These are phyloP conservation scores for Alectoria sarmentosa DNA, from an alignment of 495 filamentous ascomycete genomes.

Conservation along the genomic window DNA sequence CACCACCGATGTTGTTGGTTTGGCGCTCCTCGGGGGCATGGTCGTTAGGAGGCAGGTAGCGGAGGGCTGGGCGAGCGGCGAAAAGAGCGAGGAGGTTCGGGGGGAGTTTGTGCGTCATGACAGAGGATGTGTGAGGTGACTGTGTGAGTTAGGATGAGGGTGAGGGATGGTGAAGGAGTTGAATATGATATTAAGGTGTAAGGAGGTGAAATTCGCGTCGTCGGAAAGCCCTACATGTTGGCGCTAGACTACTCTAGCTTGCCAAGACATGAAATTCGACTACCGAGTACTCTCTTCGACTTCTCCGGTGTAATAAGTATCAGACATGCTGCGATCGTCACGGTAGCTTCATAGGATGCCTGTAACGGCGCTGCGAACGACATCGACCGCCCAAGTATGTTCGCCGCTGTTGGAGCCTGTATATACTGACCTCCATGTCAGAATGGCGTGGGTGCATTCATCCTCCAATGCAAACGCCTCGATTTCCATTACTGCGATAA, in stretches of 20 bases:
- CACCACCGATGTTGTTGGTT: constrained; percentile 61
- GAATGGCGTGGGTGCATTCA: constrained; percentile 96
- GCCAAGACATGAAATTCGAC: background rate
- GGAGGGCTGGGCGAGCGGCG: constrained; percentile 82
- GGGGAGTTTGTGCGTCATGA: constrained; percentile 93
- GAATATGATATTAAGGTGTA: background rate
- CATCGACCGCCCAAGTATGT: constrained; percentile 56
- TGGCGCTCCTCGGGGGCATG: constrained; percentile 74
- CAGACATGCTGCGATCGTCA: background rate
- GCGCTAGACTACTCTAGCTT: constrained; percentile 5
- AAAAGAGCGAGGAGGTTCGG: constrained; percentile 90
- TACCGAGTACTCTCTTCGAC: background rate
- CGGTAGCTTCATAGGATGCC: constrained; percentile 47
- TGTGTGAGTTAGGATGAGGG: too few species aligned
- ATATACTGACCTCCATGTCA: constrained; percentile 31
- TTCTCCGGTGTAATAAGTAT: background rate
- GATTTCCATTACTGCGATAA: constrained; percentile 97
- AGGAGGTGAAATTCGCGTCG: constrained; percentile 10
- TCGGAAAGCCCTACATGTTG: constrained; percentile 1
- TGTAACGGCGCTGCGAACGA: constrained; percentile 49
- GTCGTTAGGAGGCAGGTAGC: constrained; percentile 80
- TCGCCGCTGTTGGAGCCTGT: background rate
- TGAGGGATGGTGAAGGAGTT: background rate
- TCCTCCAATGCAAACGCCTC: constrained; percentile 91
- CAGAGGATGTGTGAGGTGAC: constrained; percentile 14